phyloP scores from a whole-genome alignment of 257 asterid genomes.

The Nicotiana benthamiana region DNA sequence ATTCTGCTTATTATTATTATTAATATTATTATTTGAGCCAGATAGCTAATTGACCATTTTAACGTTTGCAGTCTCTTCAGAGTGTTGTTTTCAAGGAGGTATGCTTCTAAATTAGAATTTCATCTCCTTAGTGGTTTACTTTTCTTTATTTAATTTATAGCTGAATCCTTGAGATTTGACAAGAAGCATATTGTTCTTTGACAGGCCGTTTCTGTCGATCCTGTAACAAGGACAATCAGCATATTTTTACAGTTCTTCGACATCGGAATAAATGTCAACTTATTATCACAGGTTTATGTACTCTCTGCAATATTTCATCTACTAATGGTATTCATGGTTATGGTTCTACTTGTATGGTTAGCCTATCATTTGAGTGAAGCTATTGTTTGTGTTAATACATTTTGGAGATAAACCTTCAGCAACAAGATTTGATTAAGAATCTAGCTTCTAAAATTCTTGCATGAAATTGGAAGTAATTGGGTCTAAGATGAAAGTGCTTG shows the following conservation, averaged over 20 bases:
- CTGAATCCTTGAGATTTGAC: slow-evolving; percentile 9
- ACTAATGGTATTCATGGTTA: not conserved
- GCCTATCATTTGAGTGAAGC: not conserved
- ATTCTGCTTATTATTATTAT: slow-evolving; percentile 18
- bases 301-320: slow-evolving; percentile 6
- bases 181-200: slow-evolving; percentile 14
- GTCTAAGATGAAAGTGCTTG: not conserved
- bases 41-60: slow-evolving; percentile 13
- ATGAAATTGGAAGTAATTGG: not conserved
- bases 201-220: slow-evolving; percentile 96
- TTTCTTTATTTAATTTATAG: slow-evolving; percentile 9
- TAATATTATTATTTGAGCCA: not conserved
- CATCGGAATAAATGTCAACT: slow-evolving; percentile 80
- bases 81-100: slow-evolving; percentile 98
- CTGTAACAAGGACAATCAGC: slow-evolving; percentile 90
- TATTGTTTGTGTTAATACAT: not conserved
- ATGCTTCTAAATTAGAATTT: slow-evolving; percentile 11
- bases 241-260: slow-evolving; percentile 90
- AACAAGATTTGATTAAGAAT: not conserved
- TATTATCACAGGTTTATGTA: slow-evolving; percentile 79
- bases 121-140: slow-evolving; percentile 1
- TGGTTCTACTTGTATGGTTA: slow-evolving; percentile 1
- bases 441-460: not conserved
- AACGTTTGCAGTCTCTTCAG: slow-evolving; percentile 80
- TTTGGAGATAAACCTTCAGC: not conserved